Evolutionary conservation across 306 rosid genomes (phyloP), one percentile per base, ranked within the genome.

Genomic region (Casuarina cunninghamiana): DNA sequence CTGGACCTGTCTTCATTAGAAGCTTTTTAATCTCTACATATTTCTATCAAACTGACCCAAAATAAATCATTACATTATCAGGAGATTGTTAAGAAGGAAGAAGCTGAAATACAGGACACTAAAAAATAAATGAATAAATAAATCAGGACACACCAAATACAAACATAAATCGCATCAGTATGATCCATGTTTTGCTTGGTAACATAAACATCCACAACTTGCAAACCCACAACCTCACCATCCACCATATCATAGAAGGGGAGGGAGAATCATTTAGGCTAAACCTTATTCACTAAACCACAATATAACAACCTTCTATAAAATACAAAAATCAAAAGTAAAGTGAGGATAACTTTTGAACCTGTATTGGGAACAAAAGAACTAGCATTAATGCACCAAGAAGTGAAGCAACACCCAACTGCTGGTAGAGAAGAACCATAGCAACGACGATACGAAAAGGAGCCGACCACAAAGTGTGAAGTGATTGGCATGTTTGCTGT

Each of bases 401-500:
- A 79, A 94, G 90, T 38, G 98, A 88, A 74, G 98, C 91, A 81
- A 92, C 90, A 39, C 98, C 98, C 57, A 94, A 85, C 74, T 94
- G 98, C 86, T 87, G 96, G 90, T 90, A 94, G 12, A 94, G 83
- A 68, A 94, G 98, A 89, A 87, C 84, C 94, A 90, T 81, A 41
- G 98, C 74, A 53, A 89, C 68, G 67, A 54, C 78, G 63, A 92
- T 94, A 80, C 94, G 93, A 69, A 94, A 90, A n/a, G 98, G 98
- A 37, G 97, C 83, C 17, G 98, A 94, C 98, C 98, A 94, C 38
- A 90, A 58, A 42, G 85, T 93, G 54, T 94, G 98, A 83, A 94
- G 96, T 72, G 82, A 90, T 78, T 85, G 88, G 68, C 93, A 85
- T 72, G 87, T 82, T 90, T 92, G 93, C 97, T 94, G 84, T 58